Evolutionary conservation across 345 rosid genomes (phyloP).

Genomic region (Erodium maritimum): DNA sequence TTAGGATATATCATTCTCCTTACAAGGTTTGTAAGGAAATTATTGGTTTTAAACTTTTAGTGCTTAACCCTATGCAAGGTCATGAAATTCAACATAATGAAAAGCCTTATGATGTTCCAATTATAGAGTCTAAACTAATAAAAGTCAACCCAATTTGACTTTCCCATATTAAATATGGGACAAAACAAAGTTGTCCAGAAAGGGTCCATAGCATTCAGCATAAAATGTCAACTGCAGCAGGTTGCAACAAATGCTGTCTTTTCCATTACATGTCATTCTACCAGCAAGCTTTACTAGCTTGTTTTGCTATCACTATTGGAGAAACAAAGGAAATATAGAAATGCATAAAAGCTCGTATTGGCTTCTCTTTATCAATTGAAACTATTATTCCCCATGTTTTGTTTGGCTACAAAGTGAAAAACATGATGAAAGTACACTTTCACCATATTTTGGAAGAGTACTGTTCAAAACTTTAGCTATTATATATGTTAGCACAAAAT

Average conservation of each 20-base stretch:
- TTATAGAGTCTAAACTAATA: not conserved
- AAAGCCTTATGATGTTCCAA: not conserved
- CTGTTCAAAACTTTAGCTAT: not conserved
- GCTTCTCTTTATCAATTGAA: not conserved
- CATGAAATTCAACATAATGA: not conserved
- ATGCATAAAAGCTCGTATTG: not conserved
- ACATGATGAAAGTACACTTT: not conserved
- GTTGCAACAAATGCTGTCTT: not conserved
- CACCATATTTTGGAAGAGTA: no score
- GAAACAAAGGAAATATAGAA: not conserved
- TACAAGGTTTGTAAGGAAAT: not conserved
- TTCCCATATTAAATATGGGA: not conserved
- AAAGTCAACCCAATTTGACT: not conserved
- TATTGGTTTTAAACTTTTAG: not conserved
- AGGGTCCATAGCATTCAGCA: not conserved
- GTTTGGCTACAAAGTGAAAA: not conserved
- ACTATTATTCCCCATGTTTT: not conserved
- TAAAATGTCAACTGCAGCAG: not conserved
- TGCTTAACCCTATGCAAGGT: not conserved
- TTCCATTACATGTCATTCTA: not conserved
- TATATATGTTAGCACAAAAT: not conserved
- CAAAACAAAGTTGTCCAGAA: not conserved
- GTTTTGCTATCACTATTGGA: not conserved
- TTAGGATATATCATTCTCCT: no score
- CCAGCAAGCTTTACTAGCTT: not conserved